Evolutionary conservation across 1,284 basidiomycete species (phyloP).

Genomic region (Fomitopsis schrenkii): DNA sequence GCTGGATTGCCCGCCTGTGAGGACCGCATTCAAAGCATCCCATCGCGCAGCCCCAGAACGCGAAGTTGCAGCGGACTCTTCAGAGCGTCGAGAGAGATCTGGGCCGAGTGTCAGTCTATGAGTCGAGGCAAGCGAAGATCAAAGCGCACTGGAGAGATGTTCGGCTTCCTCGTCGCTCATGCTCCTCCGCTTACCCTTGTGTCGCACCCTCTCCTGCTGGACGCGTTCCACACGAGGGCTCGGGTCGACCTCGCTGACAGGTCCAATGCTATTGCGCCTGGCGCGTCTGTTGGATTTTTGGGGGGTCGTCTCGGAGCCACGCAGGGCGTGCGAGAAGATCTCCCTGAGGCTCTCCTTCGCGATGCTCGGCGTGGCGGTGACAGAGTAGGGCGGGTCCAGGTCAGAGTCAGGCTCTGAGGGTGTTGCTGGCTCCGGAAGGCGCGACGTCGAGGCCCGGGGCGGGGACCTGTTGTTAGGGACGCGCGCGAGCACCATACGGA

Average conservation of each 20-base stretch:
- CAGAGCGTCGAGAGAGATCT: constrained; percentile 14
- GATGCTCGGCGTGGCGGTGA: constrained; percentile 40
- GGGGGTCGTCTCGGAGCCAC: constrained; percentile 60
- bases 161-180: constrained; percentile 68
- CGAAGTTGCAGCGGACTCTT: constrained; percentile 16
- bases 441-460: constrained; percentile 28
- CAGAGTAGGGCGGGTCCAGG: constrained; percentile 43
- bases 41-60: constrained; percentile 23
- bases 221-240: constrained; percentile 43
- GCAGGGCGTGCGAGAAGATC: constrained; percentile 58
- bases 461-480: constrained; percentile 29
- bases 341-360: constrained; percentile 56
- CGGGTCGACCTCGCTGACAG: constrained; percentile 52
- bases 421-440: constrained; percentile 28
- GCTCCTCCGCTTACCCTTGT: constrained; percentile 52
- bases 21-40: constrained; percentile 25
- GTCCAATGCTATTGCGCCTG: constrained; percentile 55
- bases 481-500: constrained; percentile 52
- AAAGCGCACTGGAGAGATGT: constrained; percentile 43
- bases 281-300: constrained; percentile 33
- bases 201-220: constrained; percentile 37
- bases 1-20: constrained; percentile 16
- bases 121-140: too few relatives aligned
- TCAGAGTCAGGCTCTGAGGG: constrained; percentile 60
- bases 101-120: background rate